A percentile compares a stretch with the other conserved stretches of the same genome.
Evolutionary conservation across 345 rosid genomes (phyloP).

Genomic region (Nephelium lappaceum): DNA sequence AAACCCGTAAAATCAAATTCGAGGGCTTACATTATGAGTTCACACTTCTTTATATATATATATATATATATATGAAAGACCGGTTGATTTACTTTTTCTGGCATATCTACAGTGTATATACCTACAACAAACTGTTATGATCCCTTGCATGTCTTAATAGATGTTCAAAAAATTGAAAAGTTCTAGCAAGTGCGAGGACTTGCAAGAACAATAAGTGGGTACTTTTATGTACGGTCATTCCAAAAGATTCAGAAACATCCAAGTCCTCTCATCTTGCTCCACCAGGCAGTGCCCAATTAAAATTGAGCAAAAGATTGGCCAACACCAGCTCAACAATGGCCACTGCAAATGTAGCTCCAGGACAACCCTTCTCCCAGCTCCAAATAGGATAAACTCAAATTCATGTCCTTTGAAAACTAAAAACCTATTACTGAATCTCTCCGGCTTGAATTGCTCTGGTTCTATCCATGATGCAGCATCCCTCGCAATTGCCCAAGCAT

Average conservation of each 20-base stretch:
- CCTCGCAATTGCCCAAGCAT: constrained; percentile 23
- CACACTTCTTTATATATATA: too few relatives aligned
- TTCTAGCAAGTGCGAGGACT: background rate
- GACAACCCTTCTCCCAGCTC: constrained; percentile 10
- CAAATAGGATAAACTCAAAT: background rate
- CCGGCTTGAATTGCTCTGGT: constrained; percentile 20
- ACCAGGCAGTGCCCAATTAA: constrained; percentile 5
- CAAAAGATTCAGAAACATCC: background rate
- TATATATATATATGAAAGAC: too few relatives aligned
- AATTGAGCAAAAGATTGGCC: background rate
- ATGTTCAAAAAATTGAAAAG: too few relatives aligned
- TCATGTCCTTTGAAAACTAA: background rate
- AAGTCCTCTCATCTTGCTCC: constrained; percentile 2
- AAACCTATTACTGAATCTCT: constrained; percentile 19
- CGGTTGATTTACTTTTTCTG: too few relatives aligned
- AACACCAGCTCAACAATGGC: background rate
- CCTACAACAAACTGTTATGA: too few relatives aligned
- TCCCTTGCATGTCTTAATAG: too few relatives aligned
- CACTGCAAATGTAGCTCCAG: background rate
- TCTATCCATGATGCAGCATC: constrained; percentile 26
- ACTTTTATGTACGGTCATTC: constrained; percentile 1
- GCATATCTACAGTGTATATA: too few relatives aligned
- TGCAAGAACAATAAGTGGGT: background rate
- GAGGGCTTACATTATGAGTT: too few relatives aligned
- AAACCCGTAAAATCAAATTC: too few relatives aligned